These are phyloP conservation scores for Aegilops bicornis DNA, from an alignment of 176 grass and related monocot species.

Conservation along the genomic window DNA sequence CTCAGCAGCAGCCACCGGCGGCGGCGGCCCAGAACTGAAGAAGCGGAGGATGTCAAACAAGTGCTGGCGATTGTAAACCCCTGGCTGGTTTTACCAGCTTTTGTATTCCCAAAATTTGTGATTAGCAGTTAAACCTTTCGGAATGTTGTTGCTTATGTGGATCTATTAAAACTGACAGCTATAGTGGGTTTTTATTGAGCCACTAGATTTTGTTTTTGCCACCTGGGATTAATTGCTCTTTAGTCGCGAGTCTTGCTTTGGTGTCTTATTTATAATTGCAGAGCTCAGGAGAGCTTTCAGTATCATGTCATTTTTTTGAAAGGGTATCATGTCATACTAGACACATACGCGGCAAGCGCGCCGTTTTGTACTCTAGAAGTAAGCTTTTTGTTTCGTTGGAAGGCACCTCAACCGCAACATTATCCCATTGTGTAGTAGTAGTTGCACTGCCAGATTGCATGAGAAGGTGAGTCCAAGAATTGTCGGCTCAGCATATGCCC, in stretches of 20 bases:
- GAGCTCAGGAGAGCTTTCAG: neutral
- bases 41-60: neutral
- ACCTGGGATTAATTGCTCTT: neutral
- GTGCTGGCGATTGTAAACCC: neutral
- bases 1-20: neutral
- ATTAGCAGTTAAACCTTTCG: conserved; percentile 22
- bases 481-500: no score
- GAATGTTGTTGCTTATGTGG: neutral
- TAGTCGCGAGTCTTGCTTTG: neutral
- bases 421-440: no score
- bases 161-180: neutral
- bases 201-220: conserved; percentile 15
- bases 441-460: no score
- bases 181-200: conserved; percentile 21
- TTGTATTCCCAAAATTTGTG: conserved; percentile 38
- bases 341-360: no score
- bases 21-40: conserved; percentile 37
- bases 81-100: neutral
- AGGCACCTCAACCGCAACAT: no score
- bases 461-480: no score
- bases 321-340: neutral
- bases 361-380: no score
- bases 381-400: no score
- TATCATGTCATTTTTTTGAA: neutral
- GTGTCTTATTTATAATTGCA: neutral